Conservation (phyloP, 140 eudicot genomes). For the Oenanthe javanica region DNA sequence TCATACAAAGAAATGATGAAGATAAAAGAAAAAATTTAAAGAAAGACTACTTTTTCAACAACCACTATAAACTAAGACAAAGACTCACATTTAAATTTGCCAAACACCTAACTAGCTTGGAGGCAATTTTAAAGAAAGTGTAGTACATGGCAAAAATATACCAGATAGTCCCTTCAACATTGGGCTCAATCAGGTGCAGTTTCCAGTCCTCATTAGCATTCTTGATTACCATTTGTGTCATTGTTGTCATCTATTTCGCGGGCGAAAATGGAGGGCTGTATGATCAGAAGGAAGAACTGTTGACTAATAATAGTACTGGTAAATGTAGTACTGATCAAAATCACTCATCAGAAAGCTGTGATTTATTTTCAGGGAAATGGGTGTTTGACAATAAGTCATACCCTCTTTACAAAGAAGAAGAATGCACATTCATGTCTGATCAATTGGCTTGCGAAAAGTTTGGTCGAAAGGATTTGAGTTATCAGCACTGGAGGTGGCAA, state of each 20-base stretch:
- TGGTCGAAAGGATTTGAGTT: conserved; percentile 61
- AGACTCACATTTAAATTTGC: conserved; percentile 3
- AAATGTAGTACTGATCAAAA: conserved; percentile 6
- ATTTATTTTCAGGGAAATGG: conserved; percentile 83
- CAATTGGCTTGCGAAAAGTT: conserved; percentile 73
- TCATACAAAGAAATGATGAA: background rate
- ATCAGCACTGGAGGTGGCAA: conserved; percentile 93
- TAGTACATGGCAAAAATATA: conserved; percentile 4
- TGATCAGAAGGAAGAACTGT: conserved; percentile 3
- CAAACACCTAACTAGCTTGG: background rate
- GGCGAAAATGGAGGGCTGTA: conserved; percentile 25
- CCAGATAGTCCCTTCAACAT: conserved; percentile 4
- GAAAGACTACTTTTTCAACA: background rate
- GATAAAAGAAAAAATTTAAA: background rate
- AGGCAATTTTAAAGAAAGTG: background rate
- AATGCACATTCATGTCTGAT: conserved; percentile 58
- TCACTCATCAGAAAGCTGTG: conserved; percentile 20
- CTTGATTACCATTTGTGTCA: conserved; percentile 19
- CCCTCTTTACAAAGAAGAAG: conserved; percentile 70
- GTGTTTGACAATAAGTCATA: conserved; percentile 63
- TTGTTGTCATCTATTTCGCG: conserved; percentile 33
- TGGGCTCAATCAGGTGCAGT: conserved; percentile 20
- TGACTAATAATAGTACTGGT: conserved; percentile 2
- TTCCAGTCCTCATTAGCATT: conserved; percentile 30
- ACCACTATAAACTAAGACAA: conserved; percentile 1